Evolutionary conservation across 257 asterid genomes (phyloP), one percentile per base, ranked within the genome.

Genomic region (Paulownia fortunei): DNA sequence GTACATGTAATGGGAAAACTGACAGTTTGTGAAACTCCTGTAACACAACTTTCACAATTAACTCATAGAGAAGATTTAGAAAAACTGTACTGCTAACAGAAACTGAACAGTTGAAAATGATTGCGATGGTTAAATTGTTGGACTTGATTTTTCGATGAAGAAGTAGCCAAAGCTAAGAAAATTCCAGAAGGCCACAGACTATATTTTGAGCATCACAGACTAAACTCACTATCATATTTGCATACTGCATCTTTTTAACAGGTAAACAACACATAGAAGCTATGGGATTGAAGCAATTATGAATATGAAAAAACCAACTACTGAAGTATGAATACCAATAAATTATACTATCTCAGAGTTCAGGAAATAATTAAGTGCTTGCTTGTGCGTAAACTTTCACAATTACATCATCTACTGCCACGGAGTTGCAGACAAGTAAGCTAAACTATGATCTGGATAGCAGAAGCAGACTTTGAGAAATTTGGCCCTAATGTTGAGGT

Each of bases 361-460:
- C 36, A 72, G 75, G 46, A 32, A 66, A 67, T 10, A 65, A 72
- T 16, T 26, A 47, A 69, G 13, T 16, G 10, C 59, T n/a, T 30
- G 3, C 18, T 9, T 19, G 21, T 30, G 74, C 37, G 32, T 6
- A n/a, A 44, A 55, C 64, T 27, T 44, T n/a, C n/a, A n/a, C n/a
- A n/a, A n/a, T n/a, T n/a, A n/a, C n/a, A n/a, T n/a, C n/a, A n/a
- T n/a, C n/a, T n/a, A n/a, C n/a, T n/a, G n/a, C n/a, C n/a, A n/a
- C n/a, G n/a, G n/a, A n/a, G n/a, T n/a, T n/a, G n/a, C n/a, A n/a
- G n/a, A n/a, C n/a, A n/a, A n/a, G n/a, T n/a, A n/a, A n/a, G n/a
- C n/a, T n/a, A n/a, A n/a, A n/a, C n/a, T n/a, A n/a, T n/a, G n/a
- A n/a, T n/a, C n/a, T n/a, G n/a, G n/a, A n/a, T n/a, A n/a, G n/a